phyloP scores from a whole-genome alignment of 2,329 filamentous ascomycete species.

The Aureobasidium musti region DNA sequence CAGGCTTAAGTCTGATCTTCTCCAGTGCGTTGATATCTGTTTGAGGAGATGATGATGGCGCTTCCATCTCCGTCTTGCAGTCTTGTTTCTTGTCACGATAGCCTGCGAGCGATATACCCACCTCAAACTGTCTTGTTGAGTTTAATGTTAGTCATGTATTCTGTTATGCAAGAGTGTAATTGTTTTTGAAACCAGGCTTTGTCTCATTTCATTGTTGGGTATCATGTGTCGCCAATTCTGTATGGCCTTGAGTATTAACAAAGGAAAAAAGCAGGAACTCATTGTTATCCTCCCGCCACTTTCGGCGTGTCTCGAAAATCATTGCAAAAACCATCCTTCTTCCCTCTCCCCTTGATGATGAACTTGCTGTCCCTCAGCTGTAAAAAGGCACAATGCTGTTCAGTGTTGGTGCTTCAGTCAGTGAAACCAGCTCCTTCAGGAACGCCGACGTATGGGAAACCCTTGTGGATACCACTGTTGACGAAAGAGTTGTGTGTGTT shows the following conservation, averaged over 20 bases:
- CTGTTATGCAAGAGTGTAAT: not conserved
- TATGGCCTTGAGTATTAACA: no score
- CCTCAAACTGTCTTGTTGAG: not conserved
- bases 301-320: not conserved
- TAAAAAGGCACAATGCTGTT: not conserved
- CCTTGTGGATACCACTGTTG: no score
- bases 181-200: no score
- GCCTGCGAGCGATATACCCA: conserved; percentile 12
- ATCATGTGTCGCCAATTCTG: no score
- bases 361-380: not conserved
- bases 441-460: no score
- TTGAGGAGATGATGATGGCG: not conserved
- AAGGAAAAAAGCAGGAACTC: no score
- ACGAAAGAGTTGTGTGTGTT: no score
- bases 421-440: no score
- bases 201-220: no score
- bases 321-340: no score
- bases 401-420: no score
- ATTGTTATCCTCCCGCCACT: no score
- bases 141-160: not conserved
- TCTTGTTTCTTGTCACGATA: not conserved
- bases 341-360: not conserved
- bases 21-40: not conserved
- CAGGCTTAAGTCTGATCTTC: conserved; percentile 29
- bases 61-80: not conserved